These are phyloP conservation scores for Corylus americana DNA, from an alignment of 306 rosid species.

Conservation along the genomic window DNA sequence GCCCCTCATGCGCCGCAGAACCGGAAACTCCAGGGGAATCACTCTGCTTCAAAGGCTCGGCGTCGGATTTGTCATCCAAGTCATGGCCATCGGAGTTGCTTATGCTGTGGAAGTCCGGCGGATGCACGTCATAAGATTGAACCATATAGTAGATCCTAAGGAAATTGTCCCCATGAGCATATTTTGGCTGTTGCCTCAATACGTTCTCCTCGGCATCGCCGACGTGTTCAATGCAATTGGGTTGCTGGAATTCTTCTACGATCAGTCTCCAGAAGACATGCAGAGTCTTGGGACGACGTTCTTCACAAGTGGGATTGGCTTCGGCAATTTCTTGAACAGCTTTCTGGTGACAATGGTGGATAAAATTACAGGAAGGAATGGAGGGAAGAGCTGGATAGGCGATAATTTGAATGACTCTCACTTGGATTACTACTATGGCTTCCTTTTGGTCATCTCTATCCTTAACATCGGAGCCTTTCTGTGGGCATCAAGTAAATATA, in stretches of 20 bases:
- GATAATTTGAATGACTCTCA: constrained; percentile 62
- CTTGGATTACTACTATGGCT: constrained; percentile 68
- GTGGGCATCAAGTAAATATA: constrained; percentile 49
- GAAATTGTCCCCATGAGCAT: constrained; percentile 72
- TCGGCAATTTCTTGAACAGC: constrained; percentile 66
- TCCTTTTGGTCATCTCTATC: constrained; percentile 51
- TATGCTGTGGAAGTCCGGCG: constrained; percentile 53
- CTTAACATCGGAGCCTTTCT: constrained; percentile 49
- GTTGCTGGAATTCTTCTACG: constrained; percentile 73
- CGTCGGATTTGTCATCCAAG: constrained; percentile 52
- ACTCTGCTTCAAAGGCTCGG: constrained; percentile 57
- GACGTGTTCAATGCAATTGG: constrained; percentile 66
- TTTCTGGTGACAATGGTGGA: constrained; percentile 56
- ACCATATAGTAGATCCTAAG: constrained; percentile 45
- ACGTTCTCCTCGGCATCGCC: constrained; percentile 57
- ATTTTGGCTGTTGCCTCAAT: constrained; percentile 73
- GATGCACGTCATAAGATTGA: constrained; percentile 39
- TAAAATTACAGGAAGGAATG: constrained; percentile 42
- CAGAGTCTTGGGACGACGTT: constrained; percentile 75
- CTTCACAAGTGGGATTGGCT: constrained; percentile 68
- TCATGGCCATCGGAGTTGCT: constrained; percentile 46
- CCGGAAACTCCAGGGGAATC: constrained; percentile 56
- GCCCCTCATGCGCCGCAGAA: constrained; percentile 47
- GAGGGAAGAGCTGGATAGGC: constrained; percentile 65
- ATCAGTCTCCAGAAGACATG: constrained; percentile 82